Evolutionary conservation across 2,329 filamentous ascomycete genomes (phyloP).

Genomic region (Pestalotiopsis sp.): DNA sequence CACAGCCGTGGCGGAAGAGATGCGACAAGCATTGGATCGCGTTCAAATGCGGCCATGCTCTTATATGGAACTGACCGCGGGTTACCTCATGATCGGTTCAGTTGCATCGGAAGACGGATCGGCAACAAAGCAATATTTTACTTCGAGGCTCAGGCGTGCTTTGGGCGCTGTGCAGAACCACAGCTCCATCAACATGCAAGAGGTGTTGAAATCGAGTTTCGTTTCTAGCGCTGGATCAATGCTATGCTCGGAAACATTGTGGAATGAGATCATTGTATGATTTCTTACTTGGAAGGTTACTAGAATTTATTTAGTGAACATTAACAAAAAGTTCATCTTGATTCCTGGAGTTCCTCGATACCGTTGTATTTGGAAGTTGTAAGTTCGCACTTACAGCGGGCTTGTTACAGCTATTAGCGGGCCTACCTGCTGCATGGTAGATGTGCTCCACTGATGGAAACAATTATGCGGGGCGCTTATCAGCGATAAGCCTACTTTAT

Average conservation of each 20-base stretch:
- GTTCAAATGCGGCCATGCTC: conserved; percentile 18
- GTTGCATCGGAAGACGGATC: conserved; percentile 20
- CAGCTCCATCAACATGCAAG: not conserved
- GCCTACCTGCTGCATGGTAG: not conserved
- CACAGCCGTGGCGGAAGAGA: conserved; percentile 16
- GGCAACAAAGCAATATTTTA: conserved; percentile 22
- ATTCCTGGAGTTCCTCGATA: not conserved
- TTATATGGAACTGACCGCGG: conserved; percentile 24
- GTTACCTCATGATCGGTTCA: conserved; percentile 23
- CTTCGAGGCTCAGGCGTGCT: conserved; percentile 14
- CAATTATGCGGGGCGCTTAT: not conserved
- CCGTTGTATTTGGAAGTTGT: too few relatives aligned
- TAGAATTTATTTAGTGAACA: too few relatives aligned
- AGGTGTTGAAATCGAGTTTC: not conserved
- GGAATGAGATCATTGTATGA: not conserved
- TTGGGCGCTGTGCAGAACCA: not conserved
- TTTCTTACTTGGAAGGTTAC: too few relatives aligned
- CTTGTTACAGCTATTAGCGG: too few relatives aligned
- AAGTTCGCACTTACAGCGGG: too few relatives aligned
- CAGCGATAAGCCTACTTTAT: not conserved
- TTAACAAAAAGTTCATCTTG: too few relatives aligned
- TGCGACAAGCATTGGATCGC: conserved; percentile 17
- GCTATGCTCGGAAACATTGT: not conserved
- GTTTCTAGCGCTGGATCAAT: not conserved
- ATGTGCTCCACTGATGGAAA: not conserved